These are phyloP conservation scores for Jackrogersella multiformis DNA, from an alignment of 495 filamentous ascomycete species.

Conservation along the genomic window DNA sequence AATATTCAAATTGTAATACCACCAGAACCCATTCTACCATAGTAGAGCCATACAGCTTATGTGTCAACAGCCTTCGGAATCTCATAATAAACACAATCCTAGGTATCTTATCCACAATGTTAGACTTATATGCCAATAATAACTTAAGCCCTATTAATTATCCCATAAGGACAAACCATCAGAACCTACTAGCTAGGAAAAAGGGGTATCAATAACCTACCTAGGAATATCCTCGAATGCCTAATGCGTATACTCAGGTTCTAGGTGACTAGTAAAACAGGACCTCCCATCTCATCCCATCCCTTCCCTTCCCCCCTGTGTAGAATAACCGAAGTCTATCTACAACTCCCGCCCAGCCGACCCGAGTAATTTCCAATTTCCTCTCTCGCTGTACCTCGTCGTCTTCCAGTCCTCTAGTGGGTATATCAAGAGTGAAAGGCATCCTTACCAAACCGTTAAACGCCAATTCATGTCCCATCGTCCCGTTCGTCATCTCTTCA, in stretches of 20 bases:
- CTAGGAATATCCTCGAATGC: conserved; percentile 15
- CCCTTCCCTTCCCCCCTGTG: background rate
- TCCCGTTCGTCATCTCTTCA: conserved; percentile 8
- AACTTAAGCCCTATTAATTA: too few species aligned
- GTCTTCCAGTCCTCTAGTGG: conserved; percentile 2
- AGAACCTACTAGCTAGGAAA: background rate
- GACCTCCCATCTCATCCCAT: background rate
- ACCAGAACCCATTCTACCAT: too few species aligned
- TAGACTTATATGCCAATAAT: too few species aligned
- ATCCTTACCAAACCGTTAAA: background rate
- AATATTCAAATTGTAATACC: too few species aligned
- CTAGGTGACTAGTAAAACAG: conserved; percentile 15
- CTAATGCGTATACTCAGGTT: background rate
- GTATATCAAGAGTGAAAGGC: conserved; percentile 22
- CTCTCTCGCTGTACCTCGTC: background rate
- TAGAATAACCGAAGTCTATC: background rate
- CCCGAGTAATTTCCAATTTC: background rate
- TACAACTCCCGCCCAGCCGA: background rate
- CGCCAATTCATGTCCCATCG: conserved; percentile 6
- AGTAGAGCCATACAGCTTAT: too few species aligned
- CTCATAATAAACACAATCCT: too few species aligned
- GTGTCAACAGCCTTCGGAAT: too few species aligned
- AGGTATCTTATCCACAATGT: too few species aligned
- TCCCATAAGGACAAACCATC: background rate
- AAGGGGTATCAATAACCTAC: conserved; percentile 14